These are phyloP conservation scores for Penicillium silybi DNA, from an alignment of 495 filamentous ascomycete genomes.

Conservation along the genomic window DNA sequence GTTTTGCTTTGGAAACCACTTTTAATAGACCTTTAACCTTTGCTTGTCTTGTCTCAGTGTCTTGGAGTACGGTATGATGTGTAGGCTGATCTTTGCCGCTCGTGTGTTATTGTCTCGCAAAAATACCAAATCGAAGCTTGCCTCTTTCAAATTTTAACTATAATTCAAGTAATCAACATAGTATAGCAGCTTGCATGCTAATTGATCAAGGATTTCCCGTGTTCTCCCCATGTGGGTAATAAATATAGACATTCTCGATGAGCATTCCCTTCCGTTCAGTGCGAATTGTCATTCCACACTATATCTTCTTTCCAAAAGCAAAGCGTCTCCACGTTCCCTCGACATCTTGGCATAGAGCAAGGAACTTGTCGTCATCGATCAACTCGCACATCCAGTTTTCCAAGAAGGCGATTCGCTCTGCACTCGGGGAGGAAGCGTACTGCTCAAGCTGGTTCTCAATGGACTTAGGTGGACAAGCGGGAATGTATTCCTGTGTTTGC, in stretches of 20 bases:
- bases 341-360: conserved; percentile 40
- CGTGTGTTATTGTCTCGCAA: neutral
- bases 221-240: neutral
- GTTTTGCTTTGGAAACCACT: neutral
- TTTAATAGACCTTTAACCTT: neutral
- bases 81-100: neutral
- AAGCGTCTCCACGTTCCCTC: conserved; percentile 44
- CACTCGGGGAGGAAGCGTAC: conserved; percentile 30
- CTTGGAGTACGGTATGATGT: neutral
- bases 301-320: conserved; percentile 30
- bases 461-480: neutral
- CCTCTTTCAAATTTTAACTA: neutral
- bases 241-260: neutral
- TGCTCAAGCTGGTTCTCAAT: conserved; percentile 27
- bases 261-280: neutral
- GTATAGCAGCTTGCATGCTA: neutral
- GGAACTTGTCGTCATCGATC: conserved; percentile 43
- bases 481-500: conserved; percentile 1
- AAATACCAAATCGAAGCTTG: neutral
- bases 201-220: neutral
- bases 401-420: conserved; percentile 32
- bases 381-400: conserved; percentile 44
- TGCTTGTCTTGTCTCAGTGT: neutral
- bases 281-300: neutral
- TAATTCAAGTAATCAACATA: neutral